These are phyloP conservation scores for Neofusicoccum cordaticola DNA, from an alignment of 2,329 filamentous ascomycete species.

Conservation along the genomic window DNA sequence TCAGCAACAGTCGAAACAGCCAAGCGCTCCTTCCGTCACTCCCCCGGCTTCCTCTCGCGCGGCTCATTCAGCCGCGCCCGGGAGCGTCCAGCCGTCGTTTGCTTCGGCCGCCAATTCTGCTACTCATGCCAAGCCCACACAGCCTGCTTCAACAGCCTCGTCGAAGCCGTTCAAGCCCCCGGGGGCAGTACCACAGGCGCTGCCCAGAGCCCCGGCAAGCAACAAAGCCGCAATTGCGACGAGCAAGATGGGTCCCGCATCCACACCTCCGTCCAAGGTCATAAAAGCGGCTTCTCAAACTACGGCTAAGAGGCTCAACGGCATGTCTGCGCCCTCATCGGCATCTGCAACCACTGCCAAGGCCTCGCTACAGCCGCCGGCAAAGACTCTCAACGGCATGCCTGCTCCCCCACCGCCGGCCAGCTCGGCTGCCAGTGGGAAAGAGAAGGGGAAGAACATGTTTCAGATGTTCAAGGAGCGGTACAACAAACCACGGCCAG, in stretches of 20 bases:
- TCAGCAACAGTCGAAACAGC: not conserved
- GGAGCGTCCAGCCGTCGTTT: not conserved
- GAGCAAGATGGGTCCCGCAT: too few relatives aligned
- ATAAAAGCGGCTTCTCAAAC: not conserved
- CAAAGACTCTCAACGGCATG: not conserved
- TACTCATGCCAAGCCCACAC: not conserved
- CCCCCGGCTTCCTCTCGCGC: not conserved
- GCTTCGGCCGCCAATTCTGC: not conserved
- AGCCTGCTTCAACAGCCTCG: not conserved
- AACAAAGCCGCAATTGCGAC: not conserved
- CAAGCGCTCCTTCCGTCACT: not conserved
- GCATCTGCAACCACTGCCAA: not conserved
- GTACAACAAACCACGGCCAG: not conserved
- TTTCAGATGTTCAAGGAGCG: not conserved
- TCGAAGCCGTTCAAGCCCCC: not conserved
- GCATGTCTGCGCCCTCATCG: not conserved
- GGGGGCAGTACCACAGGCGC: not conserved
- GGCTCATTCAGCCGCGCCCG: not conserved
- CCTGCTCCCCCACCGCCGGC: not conserved
- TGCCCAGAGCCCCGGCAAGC: not conserved
- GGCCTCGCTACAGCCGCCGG: not conserved
- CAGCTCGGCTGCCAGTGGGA: not conserved
- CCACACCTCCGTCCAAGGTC: not conserved
- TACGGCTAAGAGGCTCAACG: not conserved
- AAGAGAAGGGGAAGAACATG: conserved; percentile 14